A percentile compares a stretch with the other conserved stretches of the same genome.
These are phyloP conservation scores for Volvox reticuliferus DNA, from an alignment of 139 green algal species.

Conservation along the genomic window DNA sequence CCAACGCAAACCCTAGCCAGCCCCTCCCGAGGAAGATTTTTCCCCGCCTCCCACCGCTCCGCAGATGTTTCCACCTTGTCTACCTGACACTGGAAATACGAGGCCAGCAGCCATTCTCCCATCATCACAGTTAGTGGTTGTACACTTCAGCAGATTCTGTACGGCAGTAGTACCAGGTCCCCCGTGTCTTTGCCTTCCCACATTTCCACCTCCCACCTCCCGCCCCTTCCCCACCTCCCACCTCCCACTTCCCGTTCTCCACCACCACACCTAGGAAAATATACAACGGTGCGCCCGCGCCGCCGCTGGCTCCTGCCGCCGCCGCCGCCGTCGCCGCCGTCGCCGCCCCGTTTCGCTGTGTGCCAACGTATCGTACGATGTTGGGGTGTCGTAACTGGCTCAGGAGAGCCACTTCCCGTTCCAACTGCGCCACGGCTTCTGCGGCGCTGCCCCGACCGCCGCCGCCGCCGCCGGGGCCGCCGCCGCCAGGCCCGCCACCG, in stretches of 20 bases:
- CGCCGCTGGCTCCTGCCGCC: not conserved
- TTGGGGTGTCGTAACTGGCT: slow-evolving; percentile 85
- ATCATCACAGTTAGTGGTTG: too few relatives aligned
- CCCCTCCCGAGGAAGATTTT: too few relatives aligned
- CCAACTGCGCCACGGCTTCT: slow-evolving; percentile 70
- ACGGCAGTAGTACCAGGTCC: too few relatives aligned
- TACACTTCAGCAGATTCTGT: too few relatives aligned
- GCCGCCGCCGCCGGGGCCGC: not conserved
- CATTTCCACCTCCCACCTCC: too few relatives aligned
- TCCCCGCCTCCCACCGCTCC: too few relatives aligned
- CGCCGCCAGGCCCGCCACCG: slow-evolving; percentile 15
- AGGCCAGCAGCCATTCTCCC: too few relatives aligned
- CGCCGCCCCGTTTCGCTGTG: not conserved
- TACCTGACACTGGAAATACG: too few relatives aligned
- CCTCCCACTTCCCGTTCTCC: not conserved
- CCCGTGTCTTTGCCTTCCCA: too few relatives aligned
- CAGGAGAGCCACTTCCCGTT: slow-evolving; percentile 83
- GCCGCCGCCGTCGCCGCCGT: not conserved
- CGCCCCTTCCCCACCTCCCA: too few relatives aligned
- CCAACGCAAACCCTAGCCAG: too few relatives aligned
- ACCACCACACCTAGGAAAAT: slow-evolving; percentile 84
- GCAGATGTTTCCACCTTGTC: too few relatives aligned
- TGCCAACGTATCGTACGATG: slow-evolving; percentile 88
- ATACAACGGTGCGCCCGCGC: slow-evolving; percentile 70
- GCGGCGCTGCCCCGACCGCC: not conserved